Conservation (phyloP, 129 eudicot species). For the Flaveria bidentis region DNA sequence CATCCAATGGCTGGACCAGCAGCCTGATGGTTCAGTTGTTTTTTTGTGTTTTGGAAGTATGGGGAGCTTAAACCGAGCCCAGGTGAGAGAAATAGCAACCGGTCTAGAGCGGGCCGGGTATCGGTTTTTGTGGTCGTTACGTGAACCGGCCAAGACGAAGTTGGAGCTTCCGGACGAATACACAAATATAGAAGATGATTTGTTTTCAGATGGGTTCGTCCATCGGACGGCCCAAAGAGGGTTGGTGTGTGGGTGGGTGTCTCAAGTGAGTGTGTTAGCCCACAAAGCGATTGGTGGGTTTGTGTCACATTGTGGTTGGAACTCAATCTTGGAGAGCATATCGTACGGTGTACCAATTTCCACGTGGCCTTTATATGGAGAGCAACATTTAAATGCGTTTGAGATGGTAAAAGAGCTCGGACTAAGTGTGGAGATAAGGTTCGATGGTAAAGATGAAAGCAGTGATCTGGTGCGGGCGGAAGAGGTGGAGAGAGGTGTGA, state of each 20-base stretch:
- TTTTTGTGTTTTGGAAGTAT: slow-evolving; percentile 53
- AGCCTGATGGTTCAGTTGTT: slow-evolving; percentile 41
- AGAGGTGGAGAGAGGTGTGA: slow-evolving; percentile 35
- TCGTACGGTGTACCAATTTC: slow-evolving; percentile 35
- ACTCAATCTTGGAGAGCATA: slow-evolving; percentile 41
- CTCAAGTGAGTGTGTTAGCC: slow-evolving; percentile 44
- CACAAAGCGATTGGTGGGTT: slow-evolving; percentile 42
- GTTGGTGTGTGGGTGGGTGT: slow-evolving; percentile 42
- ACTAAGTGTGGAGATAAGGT: slow-evolving; percentile 36
- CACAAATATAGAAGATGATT: slow-evolving; percentile 3
- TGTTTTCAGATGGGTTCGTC: slow-evolving; percentile 42
- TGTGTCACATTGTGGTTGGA: slow-evolving; percentile 54
- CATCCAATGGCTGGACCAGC: slow-evolving; percentile 32
- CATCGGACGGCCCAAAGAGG: slow-evolving; percentile 31
- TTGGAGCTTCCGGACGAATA: slow-evolving; percentile 20
- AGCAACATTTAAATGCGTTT: slow-evolving; percentile 50
- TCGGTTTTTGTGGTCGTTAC: slow-evolving; percentile 47
- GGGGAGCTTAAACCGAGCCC: slow-evolving; percentile 33
- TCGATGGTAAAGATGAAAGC: not conserved
- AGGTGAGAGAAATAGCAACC: slow-evolving; percentile 33
- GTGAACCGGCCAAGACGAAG: slow-evolving; percentile 20
- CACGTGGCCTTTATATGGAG: slow-evolving; percentile 49
- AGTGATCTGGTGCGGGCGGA: slow-evolving; percentile 34
- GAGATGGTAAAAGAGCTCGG: slow-evolving; percentile 37
- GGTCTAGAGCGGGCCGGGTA: slow-evolving; percentile 36